Conservation (phyloP, 2,329 filamentous ascomycete genomes). For the Calonectria multiphialidica region DNA sequence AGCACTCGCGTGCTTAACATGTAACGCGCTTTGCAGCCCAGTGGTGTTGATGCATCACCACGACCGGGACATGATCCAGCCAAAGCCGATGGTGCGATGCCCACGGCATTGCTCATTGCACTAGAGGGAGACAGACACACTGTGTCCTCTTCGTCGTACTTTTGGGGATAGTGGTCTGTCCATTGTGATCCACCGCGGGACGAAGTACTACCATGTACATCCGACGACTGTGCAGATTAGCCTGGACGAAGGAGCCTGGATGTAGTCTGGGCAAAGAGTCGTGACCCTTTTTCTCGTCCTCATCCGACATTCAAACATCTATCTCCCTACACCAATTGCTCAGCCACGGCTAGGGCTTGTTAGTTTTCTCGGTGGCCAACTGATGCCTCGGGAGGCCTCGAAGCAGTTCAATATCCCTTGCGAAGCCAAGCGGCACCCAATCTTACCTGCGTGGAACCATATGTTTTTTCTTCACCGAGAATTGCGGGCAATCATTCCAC, state of each 20-base stretch:
- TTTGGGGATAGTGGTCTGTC: not conserved
- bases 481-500: conserved; percentile 17
- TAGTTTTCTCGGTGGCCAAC: not conserved
- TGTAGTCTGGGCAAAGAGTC: not conserved
- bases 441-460: conserved; percentile 7
- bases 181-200: not conserved
- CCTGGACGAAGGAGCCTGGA: not conserved
- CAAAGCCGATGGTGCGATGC: not conserved
- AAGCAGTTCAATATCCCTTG: conserved; percentile 7
- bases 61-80: not conserved
- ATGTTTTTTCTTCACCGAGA: not conserved
- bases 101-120: not conserved
- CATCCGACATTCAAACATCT: not conserved
- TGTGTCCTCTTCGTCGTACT: conserved; percentile 1
- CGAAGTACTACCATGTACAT: not conserved
- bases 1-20: not conserved
- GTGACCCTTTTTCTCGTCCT: not conserved
- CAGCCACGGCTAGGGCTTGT: not conserved
- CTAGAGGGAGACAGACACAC: not conserved
- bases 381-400: not conserved
- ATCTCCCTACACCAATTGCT: not conserved
- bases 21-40: not conserved
- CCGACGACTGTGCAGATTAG: not conserved
- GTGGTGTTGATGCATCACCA: not conserved
- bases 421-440: not conserved